Conservation (phyloP, 331 rosid species). For the Quercus lobata region DNA sequence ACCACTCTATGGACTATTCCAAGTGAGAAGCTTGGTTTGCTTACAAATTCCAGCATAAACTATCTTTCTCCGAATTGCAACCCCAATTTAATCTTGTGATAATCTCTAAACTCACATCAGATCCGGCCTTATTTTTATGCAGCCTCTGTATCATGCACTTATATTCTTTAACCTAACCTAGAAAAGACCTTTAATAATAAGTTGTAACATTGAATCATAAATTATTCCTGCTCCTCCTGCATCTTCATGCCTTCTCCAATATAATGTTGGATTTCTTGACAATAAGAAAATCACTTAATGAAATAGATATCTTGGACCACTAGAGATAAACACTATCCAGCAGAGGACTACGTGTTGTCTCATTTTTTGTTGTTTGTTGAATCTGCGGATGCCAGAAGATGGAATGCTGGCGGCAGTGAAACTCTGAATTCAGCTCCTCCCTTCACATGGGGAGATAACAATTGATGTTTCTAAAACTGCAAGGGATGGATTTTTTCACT, state of each 20-base stretch:
- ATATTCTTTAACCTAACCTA: background rate
- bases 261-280: background rate
- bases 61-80: background rate
- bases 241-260: background rate
- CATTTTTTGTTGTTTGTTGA: background rate
- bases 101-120: background rate
- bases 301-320: background rate
- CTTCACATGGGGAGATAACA: background rate
- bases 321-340: background rate
- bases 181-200: background rate
- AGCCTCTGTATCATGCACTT: background rate
- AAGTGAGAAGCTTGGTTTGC: background rate
- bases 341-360: background rate
- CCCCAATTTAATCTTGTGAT: background rate
- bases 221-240: background rate
- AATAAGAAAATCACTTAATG: background rate
- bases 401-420: background rate
- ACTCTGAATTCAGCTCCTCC: background rate
- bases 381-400: background rate
- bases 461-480: background rate
- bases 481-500: background rate
- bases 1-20: background rate
- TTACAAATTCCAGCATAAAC: background rate
- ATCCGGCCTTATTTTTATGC: background rate
- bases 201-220: background rate